Percentiles rank a stretch among this genome's conserved stretches.
Conservation (phyloP, 2,329 filamentous ascomycete species). For the Penicillium hordei region DNA sequence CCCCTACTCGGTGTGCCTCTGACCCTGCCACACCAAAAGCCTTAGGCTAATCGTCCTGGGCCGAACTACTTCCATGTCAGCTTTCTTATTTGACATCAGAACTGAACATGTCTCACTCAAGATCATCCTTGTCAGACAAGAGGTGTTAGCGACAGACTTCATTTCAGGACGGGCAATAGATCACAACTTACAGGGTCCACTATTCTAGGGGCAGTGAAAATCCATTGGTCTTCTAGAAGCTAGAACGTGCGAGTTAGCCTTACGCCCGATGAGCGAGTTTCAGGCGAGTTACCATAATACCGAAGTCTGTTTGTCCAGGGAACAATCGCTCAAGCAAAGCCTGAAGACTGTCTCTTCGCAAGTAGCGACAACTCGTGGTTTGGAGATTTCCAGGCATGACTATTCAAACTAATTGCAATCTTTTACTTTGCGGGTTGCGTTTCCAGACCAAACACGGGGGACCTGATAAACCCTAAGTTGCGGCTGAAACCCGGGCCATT, state of each 20-base stretch:
- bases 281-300: not conserved
- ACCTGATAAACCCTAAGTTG: not conserved
- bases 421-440: not conserved
- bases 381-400: not conserved
- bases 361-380: not conserved
- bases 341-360: not conserved
- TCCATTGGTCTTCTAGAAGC: not conserved
- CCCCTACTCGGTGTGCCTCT: not conserved
- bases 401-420: not conserved
- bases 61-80: not conserved
- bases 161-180: not conserved
- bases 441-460: not conserved
- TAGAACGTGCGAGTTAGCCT: not conserved
- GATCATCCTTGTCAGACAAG: not conserved
- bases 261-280: not conserved
- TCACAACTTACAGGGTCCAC: not conserved
- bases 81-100: not conserved
- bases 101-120: not conserved
- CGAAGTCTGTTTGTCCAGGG: not conserved
- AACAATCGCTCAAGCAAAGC: not conserved
- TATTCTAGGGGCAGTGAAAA: not conserved
- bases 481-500: not conserved
- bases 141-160: not conserved
- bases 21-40: not conserved
- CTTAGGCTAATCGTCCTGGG: not conserved